Evolutionary conservation across 2,329 filamentous ascomycete genomes (phyloP), one percentile per base, ranked within the genome.

Genomic region (Penicillium palitans): DNA sequence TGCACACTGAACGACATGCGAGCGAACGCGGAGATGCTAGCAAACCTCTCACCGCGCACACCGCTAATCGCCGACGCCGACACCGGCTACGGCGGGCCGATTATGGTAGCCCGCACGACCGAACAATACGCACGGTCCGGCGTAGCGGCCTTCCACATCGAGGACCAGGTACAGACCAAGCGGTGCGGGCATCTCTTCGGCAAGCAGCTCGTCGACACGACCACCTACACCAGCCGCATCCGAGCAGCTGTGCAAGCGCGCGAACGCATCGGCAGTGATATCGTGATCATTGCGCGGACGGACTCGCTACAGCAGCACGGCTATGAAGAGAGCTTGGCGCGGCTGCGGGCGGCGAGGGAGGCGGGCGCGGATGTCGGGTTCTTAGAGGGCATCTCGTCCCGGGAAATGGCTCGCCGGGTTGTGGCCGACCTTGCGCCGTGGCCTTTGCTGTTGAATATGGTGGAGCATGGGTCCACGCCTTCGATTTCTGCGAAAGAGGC

Each of bases 91-190:
- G 81, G 81, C 44, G 81, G 81, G 0, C 74, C 76, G n/a, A 72
- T 77, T 47, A 78, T 78, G 75, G 75, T 82, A 35, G 76, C 79
- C 13, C 76, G 80, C 17, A 82, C 81, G 5, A 78, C 81, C 6
- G 73, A 76, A 25, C 73, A 79, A 49, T 84, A 84, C 69, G 78
- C 79, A 25, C 78, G 79, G 47, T 76, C 81, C 3, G 83, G 83
- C 25, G 80, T 85, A 3, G 83, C 83, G 1, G 83, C 76, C 10
- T 76, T 85, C 45, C 83, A 85, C 66, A 79, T 85, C 62, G 83
- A 86, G 69, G 83, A 85, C 68, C 81, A 85, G 67, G 78, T 84
- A 8, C 74, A 76, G 59, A 76, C 72, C 17, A 78, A 78, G 57
- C 71, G 75, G 19, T 78, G 76, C 57, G 75, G 76, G 2, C 75